phyloP scores from a whole-genome alignment of 2,329 filamentous ascomycete species.

The Akanthomyces muscarius region DNA sequence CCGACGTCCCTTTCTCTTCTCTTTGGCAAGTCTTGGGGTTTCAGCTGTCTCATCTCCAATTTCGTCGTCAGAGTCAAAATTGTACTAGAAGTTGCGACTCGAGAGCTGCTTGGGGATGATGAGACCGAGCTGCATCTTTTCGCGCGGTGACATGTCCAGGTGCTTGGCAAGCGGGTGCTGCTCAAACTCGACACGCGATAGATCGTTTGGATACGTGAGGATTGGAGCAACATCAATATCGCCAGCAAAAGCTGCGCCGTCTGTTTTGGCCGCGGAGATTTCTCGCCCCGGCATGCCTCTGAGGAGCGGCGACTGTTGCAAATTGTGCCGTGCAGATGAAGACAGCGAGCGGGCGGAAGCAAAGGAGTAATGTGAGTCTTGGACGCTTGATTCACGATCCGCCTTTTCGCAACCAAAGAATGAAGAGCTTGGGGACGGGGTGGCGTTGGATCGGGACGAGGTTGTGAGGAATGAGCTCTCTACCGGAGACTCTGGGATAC shows the following conservation, averaged over 20 bases:
- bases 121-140: slow-evolving; percentile 32
- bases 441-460: slow-evolving; percentile 3
- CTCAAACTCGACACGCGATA: slow-evolving; percentile 33
- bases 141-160: slow-evolving; percentile 26
- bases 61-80: slow-evolving; percentile 34
- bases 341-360: background rate
- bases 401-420: background rate
- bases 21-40: slow-evolving; percentile 15
- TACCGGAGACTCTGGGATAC: background rate
- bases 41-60: slow-evolving; percentile 20
- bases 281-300: slow-evolving; percentile 37
- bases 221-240: slow-evolving; percentile 29
- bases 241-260: slow-evolving; percentile 32
- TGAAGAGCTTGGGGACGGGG: background rate
- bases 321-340: background rate
- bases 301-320: slow-evolving; percentile 38
- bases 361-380: background rate
- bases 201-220: slow-evolving; percentile 32
- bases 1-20: slow-evolving; percentile 12
- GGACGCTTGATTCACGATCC: background rate
- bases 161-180: slow-evolving; percentile 35
- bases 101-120: slow-evolving; percentile 32
- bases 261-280: slow-evolving; percentile 35
- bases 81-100: slow-evolving; percentile 36
- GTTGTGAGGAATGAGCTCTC: background rate